phyloP scores from a whole-genome alignment of 352 stramenopile genomes.

The Blastocystis sp. region DNA sequence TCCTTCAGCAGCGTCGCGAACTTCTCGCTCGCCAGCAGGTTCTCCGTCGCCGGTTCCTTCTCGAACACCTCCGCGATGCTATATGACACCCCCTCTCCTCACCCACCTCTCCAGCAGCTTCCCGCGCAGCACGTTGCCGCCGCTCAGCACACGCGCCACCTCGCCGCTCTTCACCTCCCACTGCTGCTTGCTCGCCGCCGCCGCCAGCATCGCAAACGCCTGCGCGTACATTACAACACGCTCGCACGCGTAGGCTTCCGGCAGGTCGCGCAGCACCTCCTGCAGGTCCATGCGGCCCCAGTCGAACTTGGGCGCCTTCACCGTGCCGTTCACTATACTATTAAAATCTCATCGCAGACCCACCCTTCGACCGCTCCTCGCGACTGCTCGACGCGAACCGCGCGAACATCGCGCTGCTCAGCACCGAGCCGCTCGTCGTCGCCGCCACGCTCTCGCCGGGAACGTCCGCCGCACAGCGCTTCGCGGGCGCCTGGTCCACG shows the following conservation, averaged over 20 bases:
- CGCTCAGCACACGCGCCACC: not conserved
- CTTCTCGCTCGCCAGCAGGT: not conserved
- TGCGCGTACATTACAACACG: slow-evolving; percentile 9
- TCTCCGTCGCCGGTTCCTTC: not conserved
- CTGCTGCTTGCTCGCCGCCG: not conserved
- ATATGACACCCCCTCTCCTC: not conserved
- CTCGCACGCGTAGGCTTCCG: not conserved
- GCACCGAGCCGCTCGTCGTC: not conserved
- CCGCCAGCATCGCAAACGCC: not conserved
- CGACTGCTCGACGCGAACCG: not conserved
- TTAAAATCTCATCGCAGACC: not conserved
- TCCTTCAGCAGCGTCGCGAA: not conserved
- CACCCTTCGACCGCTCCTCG: not conserved
- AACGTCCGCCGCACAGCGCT: not conserved
- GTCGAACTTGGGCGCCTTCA: slow-evolving; percentile 2
- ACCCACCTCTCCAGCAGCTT: not conserved
- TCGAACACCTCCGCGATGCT: not conserved
- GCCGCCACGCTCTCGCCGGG: not conserved
- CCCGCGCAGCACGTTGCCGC: not conserved
- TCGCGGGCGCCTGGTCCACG: not conserved
- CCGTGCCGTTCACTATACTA: not conserved
- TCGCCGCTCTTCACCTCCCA: not conserved
- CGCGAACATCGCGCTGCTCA: not conserved
- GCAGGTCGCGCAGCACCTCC: not conserved
- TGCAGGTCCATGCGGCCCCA: not conserved